Evolutionary conservation across 495 filamentous ascomycete genomes (phyloP).

Genomic region (Daldinia grandis): DNA sequence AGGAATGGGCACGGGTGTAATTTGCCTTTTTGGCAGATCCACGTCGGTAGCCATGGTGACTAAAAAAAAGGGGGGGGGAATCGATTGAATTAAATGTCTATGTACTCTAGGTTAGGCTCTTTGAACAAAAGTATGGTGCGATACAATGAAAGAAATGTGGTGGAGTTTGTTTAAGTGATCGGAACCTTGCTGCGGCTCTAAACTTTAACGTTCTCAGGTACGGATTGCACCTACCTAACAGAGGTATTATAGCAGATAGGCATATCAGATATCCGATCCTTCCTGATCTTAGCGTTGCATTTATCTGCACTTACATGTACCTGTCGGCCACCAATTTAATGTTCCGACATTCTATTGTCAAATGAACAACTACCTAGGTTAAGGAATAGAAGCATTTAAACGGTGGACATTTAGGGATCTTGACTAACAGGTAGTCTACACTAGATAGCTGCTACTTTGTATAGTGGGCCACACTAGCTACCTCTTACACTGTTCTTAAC

Average conservation of each 20-base stretch:
- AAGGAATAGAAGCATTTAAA: neutral
- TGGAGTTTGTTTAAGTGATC: constrained; percentile 14
- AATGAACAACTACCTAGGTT: neutral
- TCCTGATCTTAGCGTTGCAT: neutral
- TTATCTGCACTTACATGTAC: neutral
- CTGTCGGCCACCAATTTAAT: neutral
- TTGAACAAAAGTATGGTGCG: constrained; percentile 1
- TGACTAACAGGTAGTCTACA: no score
- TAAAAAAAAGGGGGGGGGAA: constrained; percentile 4
- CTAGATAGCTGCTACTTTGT: neutral
- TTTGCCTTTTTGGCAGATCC: constrained; percentile 51
- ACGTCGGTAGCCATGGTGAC: constrained; percentile 51
- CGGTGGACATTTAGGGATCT: neutral
- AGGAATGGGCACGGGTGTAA: constrained; percentile 49
- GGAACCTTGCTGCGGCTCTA: constrained; percentile 22
- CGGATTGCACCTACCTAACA: neutral
- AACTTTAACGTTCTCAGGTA: constrained; percentile 16
- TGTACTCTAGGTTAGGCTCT: neutral
- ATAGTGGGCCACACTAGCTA: neutral
- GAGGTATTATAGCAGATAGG: neutral
- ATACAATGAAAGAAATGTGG: constrained; percentile 5
- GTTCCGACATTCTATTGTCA: neutral
- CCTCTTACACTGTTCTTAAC: no score
- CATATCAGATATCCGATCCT: neutral
- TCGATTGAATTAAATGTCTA: neutral